A percentile compares a stretch with the other conserved stretches of the same genome.
Evolutionary conservation across 164 flowering plant genomes (phyloP).

Genomic region (Liquidambar formosana): DNA sequence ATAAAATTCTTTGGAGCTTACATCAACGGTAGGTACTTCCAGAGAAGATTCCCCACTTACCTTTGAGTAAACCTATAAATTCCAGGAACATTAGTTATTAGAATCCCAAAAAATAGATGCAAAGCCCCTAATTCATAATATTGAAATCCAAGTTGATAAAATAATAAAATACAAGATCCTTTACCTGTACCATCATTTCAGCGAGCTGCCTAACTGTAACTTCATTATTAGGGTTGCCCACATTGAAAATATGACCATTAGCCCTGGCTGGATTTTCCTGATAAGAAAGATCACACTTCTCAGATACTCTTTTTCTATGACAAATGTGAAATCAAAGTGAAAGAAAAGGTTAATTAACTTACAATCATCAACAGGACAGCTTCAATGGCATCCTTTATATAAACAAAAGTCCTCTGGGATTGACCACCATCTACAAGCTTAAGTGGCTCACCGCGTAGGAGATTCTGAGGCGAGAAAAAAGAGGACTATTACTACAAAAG

Average conservation of each 20-base stretch:
- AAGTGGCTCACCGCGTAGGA: slow-evolving; percentile 59
- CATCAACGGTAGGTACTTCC: slow-evolving; percentile 78
- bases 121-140: neutral
- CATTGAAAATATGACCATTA: slow-evolving; percentile 86
- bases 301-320: neutral
- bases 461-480: slow-evolving; percentile 34
- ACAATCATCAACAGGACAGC: slow-evolving; percentile 74
- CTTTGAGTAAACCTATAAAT: slow-evolving; percentile 71
- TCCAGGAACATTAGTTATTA: neutral
- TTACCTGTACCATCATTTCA: slow-evolving; percentile 91
- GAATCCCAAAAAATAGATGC: neutral
- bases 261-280: slow-evolving; percentile 91
- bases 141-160: neutral
- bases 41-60: slow-evolving; percentile 78
- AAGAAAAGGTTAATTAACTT: slow-evolving; percentile 15
- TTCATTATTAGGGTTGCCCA: slow-evolving; percentile 92
- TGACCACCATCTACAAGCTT: slow-evolving; percentile 77
- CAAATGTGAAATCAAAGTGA: neutral
- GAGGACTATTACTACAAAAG: neutral
- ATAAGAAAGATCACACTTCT: slow-evolving; percentile 6
- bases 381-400: slow-evolving; percentile 74
- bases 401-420: slow-evolving; percentile 66
- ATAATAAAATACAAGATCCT: slow-evolving; percentile 1
- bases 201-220: slow-evolving; percentile 94
- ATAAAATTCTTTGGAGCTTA: slow-evolving; percentile 93